A percentile compares a stretch with the other conserved stretches of the same genome.
These are phyloP conservation scores for Periconia macrospinosa DNA, from an alignment of 2,329 filamentous ascomycete species.

Conservation along the genomic window DNA sequence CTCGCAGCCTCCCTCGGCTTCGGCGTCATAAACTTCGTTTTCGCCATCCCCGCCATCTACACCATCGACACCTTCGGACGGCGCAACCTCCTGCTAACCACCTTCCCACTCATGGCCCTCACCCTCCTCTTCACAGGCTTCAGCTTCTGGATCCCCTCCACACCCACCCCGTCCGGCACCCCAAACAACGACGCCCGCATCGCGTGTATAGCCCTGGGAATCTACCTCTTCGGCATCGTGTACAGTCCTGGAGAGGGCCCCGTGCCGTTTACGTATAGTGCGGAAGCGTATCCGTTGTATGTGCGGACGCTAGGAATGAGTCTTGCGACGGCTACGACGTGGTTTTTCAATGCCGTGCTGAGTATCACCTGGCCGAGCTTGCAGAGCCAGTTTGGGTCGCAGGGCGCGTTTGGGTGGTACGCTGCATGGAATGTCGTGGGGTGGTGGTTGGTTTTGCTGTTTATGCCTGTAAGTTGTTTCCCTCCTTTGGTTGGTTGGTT, in stretches of 20 bases:
- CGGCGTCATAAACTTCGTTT: slow-evolving; percentile 25
- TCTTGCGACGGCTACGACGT: slow-evolving; percentile 53
- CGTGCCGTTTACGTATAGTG: slow-evolving; percentile 34
- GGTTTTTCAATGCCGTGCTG: slow-evolving; percentile 58
- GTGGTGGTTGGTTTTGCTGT: slow-evolving; percentile 54
- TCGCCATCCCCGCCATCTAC: slow-evolving; percentile 30
- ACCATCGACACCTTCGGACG: slow-evolving; percentile 35
- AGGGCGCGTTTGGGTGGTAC: slow-evolving; percentile 59
- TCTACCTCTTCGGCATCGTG: slow-evolving; percentile 49
- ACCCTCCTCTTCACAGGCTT: slow-evolving; percentile 30
- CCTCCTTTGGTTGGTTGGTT: no score
- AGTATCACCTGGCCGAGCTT: slow-evolving; percentile 56
- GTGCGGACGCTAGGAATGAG: slow-evolving; percentile 41
- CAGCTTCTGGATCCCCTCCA: slow-evolving; percentile 20
- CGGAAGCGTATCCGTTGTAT: slow-evolving; percentile 46
- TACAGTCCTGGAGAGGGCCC: slow-evolving; percentile 17
- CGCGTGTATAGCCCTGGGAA: slow-evolving; percentile 35
- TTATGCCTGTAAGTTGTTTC: slow-evolving; percentile 41
- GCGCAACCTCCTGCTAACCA: slow-evolving; percentile 26
- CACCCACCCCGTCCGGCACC: not conserved
- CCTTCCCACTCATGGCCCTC: slow-evolving; percentile 29
- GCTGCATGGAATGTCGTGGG: slow-evolving; percentile 56
- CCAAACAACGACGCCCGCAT: slow-evolving; percentile 12
- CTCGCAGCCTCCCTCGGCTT: slow-evolving; percentile 31
- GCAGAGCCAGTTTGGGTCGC: slow-evolving; percentile 47